Percentiles rank a stretch among this genome's conserved stretches.
These are phyloP conservation scores for Aspergillus uvarum DNA, from an alignment of 2,329 filamentous ascomycete genomes.

Conservation along the genomic window DNA sequence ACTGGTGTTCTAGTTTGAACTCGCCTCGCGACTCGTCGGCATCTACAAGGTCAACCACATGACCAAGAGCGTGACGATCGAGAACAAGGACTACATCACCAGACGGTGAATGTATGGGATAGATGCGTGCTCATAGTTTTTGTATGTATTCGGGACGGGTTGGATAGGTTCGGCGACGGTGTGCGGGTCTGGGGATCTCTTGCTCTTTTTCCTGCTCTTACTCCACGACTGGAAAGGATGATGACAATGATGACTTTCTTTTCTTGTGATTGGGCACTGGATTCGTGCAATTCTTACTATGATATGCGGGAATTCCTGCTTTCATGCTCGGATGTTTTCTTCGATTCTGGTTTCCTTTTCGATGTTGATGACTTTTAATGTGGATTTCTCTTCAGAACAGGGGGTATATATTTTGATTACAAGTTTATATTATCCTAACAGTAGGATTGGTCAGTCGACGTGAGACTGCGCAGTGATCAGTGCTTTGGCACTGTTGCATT, in stretches of 20 bases:
- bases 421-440: too few relatives aligned
- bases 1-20: conserved; percentile 66
- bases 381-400: too few relatives aligned
- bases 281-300: neutral
- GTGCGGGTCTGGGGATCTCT: conserved; percentile 3
- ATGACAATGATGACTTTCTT: neutral
- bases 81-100: conserved; percentile 74
- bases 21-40: conserved; percentile 89
- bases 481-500: too few relatives aligned
- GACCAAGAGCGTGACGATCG: conserved; percentile 87
- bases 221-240: neutral
- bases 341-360: conserved; percentile 5
- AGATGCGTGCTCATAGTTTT: conserved; percentile 1
- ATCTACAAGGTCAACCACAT: conserved; percentile 99
- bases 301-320: neutral
- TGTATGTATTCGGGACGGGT: conserved; percentile 2
- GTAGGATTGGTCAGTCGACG: too few relatives aligned
- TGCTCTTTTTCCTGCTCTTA: neutral
- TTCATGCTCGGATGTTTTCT: neutral
- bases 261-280: neutral
- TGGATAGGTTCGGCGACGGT: conserved; percentile 1
- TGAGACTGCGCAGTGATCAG: too few relatives aligned
- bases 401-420: too few relatives aligned
- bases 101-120: conserved; percentile 28
- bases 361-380: neutral